A percentile compares a stretch with the other conserved stretches of the same genome.
phyloP scores from a whole-genome alignment of 345 rosid genomes.

The Camelina sativa region DNA sequence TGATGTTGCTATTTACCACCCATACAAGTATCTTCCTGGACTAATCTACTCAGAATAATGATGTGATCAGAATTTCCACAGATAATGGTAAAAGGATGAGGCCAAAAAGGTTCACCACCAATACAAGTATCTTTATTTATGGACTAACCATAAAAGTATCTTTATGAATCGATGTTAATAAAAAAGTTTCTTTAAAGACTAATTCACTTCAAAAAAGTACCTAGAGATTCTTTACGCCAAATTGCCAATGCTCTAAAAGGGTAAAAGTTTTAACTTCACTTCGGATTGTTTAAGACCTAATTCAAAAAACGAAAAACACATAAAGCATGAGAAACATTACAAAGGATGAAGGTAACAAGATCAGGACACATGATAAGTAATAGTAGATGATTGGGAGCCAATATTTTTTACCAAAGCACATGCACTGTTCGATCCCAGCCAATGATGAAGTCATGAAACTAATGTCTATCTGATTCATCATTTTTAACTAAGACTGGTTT shows the following conservation, averaged over 20 bases:
- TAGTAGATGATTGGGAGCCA: not conserved
- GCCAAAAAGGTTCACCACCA: not conserved
- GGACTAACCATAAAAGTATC: slow-evolving; percentile 7
- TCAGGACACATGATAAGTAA: slow-evolving; percentile 9
- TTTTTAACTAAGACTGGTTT: slow-evolving; percentile 2
- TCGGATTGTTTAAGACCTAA: slow-evolving; percentile 1
- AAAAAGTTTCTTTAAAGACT: not conserved
- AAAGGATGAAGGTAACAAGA: slow-evolving; percentile 16
- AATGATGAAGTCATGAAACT: not conserved
- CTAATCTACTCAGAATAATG: not conserved
- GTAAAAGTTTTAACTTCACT: not conserved
- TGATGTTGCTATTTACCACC: not conserved
- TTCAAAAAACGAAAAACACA: not conserved
- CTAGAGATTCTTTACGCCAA: slow-evolving; percentile 14
- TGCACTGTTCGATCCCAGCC: not conserved
- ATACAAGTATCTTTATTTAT: slow-evolving; percentile 2
- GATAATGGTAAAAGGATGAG: not conserved
- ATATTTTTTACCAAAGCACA: not conserved
- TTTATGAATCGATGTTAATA: not conserved
- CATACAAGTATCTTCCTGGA: too few species aligned
- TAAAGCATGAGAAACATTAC: slow-evolving; percentile 11
- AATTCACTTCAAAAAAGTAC: slow-evolving; percentile 2
- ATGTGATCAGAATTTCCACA: slow-evolving; percentile 4
- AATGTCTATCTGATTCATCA: not conserved
- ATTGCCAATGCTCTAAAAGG: not conserved